Evolutionary conservation across 179 eudicot species (phyloP).

Genomic region (Heliamphora ciliata): DNA sequence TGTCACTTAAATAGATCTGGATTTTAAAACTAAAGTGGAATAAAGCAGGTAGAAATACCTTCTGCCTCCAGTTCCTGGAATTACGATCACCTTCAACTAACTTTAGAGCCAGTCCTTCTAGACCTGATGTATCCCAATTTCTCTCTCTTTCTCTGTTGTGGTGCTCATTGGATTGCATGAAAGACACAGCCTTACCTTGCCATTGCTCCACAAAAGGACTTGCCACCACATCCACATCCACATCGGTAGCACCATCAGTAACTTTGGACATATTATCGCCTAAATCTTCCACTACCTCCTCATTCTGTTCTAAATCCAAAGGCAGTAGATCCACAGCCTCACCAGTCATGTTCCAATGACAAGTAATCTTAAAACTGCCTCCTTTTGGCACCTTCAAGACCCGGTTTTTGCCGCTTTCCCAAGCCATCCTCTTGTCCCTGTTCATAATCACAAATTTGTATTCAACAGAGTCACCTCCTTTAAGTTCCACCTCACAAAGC

Average conservation of each 20-base stretch:
- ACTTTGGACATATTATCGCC: slow-evolving; percentile 35
- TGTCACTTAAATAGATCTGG: neutral
- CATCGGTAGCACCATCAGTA: slow-evolving; percentile 17
- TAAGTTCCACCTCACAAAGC: slow-evolving; percentile 51
- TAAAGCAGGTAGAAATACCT: slow-evolving; percentile 42
- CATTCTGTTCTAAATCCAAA: slow-evolving; percentile 28
- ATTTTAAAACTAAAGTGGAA: neutral
- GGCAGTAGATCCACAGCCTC: slow-evolving; percentile 51
- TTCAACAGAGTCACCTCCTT: slow-evolving; percentile 50
- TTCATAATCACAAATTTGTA: slow-evolving; percentile 67
- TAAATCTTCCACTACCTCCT: slow-evolving; percentile 23
- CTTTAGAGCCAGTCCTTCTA: slow-evolving; percentile 70
- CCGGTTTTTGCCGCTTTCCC: slow-evolving; percentile 88
- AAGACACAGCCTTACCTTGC: slow-evolving; percentile 74
- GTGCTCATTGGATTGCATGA: slow-evolving; percentile 86
- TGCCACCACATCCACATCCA: slow-evolving; percentile 26
- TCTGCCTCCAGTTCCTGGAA: slow-evolving; percentile 93
- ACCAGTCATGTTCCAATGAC: slow-evolving; percentile 60
- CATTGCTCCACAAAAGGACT: slow-evolving; percentile 88
- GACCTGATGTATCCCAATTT: slow-evolving; percentile 74
- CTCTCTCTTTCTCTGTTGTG: slow-evolving; percentile 42
- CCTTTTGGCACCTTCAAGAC: slow-evolving; percentile 43
- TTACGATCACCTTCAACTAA: slow-evolving; percentile 71
- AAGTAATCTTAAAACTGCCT: slow-evolving; percentile 56
- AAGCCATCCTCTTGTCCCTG: slow-evolving; percentile 45